These are phyloP conservation scores for Stephania cephalantha DNA, from an alignment of 164 flowering plant genomes.

Conservation along the genomic window DNA sequence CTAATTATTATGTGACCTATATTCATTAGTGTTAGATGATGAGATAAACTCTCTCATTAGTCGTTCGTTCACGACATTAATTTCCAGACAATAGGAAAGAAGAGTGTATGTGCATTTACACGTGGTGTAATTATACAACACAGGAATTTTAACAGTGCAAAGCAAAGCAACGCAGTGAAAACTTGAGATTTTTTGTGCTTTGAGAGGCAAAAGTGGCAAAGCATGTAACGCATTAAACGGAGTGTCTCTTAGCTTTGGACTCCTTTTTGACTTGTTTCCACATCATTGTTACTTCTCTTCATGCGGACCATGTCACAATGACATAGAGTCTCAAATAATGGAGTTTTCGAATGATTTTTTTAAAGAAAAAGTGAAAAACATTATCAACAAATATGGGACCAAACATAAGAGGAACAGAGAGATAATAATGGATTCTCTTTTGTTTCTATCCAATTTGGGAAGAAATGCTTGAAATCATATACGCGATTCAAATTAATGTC, in stretches of 20 bases:
- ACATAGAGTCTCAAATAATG: constrained; percentile 21
- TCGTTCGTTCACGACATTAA: too few relatives aligned
- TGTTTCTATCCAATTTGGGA: too few relatives aligned
- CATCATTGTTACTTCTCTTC: background rate
- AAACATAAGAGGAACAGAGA: background rate
- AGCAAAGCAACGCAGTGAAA: background rate
- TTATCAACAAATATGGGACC: constrained; percentile 17
- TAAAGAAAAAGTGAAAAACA: constrained; percentile 11
- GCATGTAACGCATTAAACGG: background rate
- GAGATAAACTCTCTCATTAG: background rate
- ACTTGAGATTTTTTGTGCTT: background rate
- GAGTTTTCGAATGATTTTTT: constrained; percentile 18
- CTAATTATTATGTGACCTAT: background rate
- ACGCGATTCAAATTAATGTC: too few relatives aligned
- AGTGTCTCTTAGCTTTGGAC: constrained; percentile 4
- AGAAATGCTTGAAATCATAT: too few relatives aligned
- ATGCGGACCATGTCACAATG: background rate
- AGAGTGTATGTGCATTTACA: background rate
- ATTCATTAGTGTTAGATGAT: too few relatives aligned
- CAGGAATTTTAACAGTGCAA: background rate
- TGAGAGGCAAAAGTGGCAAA: background rate
- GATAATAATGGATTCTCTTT: background rate
- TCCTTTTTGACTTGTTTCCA: constrained; percentile 22
- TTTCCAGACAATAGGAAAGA: too few relatives aligned
- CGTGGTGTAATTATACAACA: background rate